Percentiles rank a stretch among this genome's conserved stretches.
phyloP scores from a whole-genome alignment of 2,329 filamentous ascomycete genomes.

The Botrytis squamosa region DNA sequence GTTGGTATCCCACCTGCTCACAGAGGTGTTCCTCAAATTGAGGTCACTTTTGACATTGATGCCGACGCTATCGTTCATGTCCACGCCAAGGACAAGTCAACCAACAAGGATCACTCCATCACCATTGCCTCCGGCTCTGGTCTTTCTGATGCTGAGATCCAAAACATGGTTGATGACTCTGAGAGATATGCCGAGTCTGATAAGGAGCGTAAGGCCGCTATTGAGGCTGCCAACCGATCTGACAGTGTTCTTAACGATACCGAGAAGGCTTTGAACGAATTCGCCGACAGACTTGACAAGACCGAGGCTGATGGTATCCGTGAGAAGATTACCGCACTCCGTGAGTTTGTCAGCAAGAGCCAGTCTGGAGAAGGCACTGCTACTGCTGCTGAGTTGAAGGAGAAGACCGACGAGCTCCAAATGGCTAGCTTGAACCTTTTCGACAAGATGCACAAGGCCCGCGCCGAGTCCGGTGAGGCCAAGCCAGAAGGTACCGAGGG shows the following conservation, averaged over 20 bases:
- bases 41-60: conserved; percentile 98
- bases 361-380: conserved; percentile 85
- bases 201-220: conserved; percentile 94
- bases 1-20: conserved; percentile 95
- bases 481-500: conserved; percentile 46
- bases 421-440: conserved; percentile 93
- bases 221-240: conserved; percentile 95
- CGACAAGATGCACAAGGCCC: conserved; percentile 99
- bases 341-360: conserved; percentile 90
- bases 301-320: conserved; percentile 86
- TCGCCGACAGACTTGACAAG: conserved; percentile 95
- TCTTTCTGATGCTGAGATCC: conserved; percentile 90
- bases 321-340: conserved; percentile 85
- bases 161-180: conserved; percentile 96
- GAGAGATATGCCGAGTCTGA: conserved; percentile 94
- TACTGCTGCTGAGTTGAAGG: conserved; percentile 91
- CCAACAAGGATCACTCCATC: conserved; percentile 99
- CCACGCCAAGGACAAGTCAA: conserved; percentile 98
- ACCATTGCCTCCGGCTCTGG: conserved; percentile 97
- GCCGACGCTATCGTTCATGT: conserved; percentile 98
- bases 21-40: conserved; percentile 92
- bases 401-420: conserved; percentile 98
- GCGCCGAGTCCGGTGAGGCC: conserved; percentile 63
- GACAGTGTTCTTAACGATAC: conserved; percentile 97
- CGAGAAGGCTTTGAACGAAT: conserved; percentile 97